Evolutionary conservation across 108 stramenopile species (phyloP), one percentile per base, ranked within the genome.

Genomic region (Pinguiococcus pyrenoidosus): DNA sequence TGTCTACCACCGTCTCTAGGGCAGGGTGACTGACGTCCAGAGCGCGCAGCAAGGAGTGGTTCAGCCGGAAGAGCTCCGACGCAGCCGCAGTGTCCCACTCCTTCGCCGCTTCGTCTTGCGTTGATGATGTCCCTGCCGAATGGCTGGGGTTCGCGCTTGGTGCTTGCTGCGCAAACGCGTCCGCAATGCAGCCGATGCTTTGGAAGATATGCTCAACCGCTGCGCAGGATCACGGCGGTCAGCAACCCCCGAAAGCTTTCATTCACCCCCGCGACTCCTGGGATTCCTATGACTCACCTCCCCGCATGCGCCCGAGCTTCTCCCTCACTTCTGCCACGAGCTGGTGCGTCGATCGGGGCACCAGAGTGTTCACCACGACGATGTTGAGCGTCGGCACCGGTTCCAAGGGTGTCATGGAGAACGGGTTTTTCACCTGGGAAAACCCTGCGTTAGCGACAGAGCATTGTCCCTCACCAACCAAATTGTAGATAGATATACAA

Each of bases 351-450:
- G 38, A 37, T 27, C 70, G 63, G 13, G 74, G 71, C 16, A 75
- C 74, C 14, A 35, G 57, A 16, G 74, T 75, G 48, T 75, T 56
- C 7, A 54, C 47, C 13, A 75, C 24, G 16, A 72, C 30, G 18
- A 75, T 56, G 30, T 51, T 17, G 2, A 74, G 46, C 30, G 32
- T 22, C 14, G 69, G 66, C 21, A 59, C 37, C 17, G 26, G 32
- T 24, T 27, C 17, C 29, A 70, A 17, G 9, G 40, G 18, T 24
- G 34, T 21, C 18, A 37, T 36, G 28, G 9, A 16, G 13, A 13
- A 36, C 12, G 33, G 13, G 16, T 37, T 2, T 3, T 16, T 6
- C 29, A 46, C 23, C 7, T 46, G n/a, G 14, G 10, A 4, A 3
- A 46, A 10, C 7, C 6, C 32, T 4, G 10, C 13, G 29, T 26